Evolutionary conservation across 2,329 filamentous ascomycete genomes (phyloP).

Genomic region (Bipolaris zeicola): DNA sequence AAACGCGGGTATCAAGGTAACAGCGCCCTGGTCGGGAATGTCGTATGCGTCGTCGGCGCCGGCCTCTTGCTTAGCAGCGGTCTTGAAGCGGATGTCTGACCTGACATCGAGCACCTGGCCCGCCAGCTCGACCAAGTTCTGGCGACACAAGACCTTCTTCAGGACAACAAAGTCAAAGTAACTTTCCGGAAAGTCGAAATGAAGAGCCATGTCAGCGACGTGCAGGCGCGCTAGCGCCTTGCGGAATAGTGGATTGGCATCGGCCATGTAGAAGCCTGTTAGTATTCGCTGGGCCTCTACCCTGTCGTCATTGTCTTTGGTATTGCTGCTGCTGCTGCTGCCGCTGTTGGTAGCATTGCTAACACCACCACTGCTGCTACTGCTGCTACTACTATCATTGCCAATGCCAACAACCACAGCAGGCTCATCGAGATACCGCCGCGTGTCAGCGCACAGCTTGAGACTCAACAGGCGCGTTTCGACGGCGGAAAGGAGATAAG

Average conservation of each 20-base stretch:
- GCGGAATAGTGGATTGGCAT: constrained; percentile 24
- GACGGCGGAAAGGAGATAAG: constrained; percentile 20
- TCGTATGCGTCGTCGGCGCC: neutral
- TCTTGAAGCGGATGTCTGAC: constrained; percentile 33
- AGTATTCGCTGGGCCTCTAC: constrained; percentile 29
- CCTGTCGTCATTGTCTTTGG: constrained; percentile 10
- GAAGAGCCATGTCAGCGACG: constrained; percentile 18
- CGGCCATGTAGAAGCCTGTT: constrained; percentile 32
- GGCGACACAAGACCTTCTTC: constrained; percentile 19
- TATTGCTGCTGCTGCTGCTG: neutral
- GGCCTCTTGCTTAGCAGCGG: constrained; percentile 10
- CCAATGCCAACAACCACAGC: neutral
- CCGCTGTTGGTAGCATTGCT: neutral
- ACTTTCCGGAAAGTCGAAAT: constrained; percentile 40
- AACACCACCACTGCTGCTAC: neutral
- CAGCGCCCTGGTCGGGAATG: constrained; percentile 2
- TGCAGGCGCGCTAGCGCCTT: constrained; percentile 22
- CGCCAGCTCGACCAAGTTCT: constrained; percentile 32
- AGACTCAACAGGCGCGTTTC: constrained; percentile 16
- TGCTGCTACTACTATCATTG: neutral
- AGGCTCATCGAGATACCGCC: constrained; percentile 10
- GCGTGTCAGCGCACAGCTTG: constrained; percentile 21
- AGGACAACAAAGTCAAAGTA: constrained; percentile 29
- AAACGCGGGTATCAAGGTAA: constrained; percentile 9
- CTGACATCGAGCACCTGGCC: constrained; percentile 39